Base-by-base conservation (phyloP, 495 filamentous ascomycete species). In the Paragyromitra xinjiangensis region DNA sequence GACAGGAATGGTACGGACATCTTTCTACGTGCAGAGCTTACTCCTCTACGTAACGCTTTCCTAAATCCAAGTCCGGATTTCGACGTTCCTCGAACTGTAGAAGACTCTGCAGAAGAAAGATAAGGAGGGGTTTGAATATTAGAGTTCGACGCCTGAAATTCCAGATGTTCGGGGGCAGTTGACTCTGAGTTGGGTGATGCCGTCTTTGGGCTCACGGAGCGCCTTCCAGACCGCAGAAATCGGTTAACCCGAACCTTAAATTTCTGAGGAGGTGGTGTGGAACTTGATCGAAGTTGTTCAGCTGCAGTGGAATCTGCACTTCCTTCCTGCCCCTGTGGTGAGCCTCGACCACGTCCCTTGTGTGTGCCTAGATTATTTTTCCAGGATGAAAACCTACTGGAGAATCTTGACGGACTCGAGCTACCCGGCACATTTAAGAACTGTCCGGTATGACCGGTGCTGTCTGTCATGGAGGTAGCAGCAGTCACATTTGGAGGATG, bases 1-100 rank as follows among this genome's bases (percentile, higher is more conserved):
- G 74, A 77, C 44, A 79, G 42, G 12, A 79, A 79, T 39, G 77
- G 77, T 39, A 72, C 74, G 39, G 77, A 72, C 75, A 78, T 71
- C 67, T 53, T 64, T 16, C 68, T 78, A 62, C 74, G 66, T 7
- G 77, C 77, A 62, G 74, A 78, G 51, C 51, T 71, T 39, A 78
- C 67, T 29, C 74, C 68, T 53, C 63, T 78, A 2, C 66, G 51
- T 65, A 79, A 37, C 8, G 61, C 75, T 3, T 62, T 40, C 22
- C 61, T 78, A n/a, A 79, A 78, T 26, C 77, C 58, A 58, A 61
- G 26, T 29, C 61, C 75, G 40, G 42, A 37, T 26, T 40, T 77
- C 9, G 69, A 34, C 9, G 40, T 26, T 44, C 59, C 74, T 40
- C 69, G 69, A 53, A 58, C 61, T 44, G 74, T 73, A 42, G 74